Base-by-base conservation (phyloP, 306 rosid genomes). In the Lathyrus oleraceus region DNA sequence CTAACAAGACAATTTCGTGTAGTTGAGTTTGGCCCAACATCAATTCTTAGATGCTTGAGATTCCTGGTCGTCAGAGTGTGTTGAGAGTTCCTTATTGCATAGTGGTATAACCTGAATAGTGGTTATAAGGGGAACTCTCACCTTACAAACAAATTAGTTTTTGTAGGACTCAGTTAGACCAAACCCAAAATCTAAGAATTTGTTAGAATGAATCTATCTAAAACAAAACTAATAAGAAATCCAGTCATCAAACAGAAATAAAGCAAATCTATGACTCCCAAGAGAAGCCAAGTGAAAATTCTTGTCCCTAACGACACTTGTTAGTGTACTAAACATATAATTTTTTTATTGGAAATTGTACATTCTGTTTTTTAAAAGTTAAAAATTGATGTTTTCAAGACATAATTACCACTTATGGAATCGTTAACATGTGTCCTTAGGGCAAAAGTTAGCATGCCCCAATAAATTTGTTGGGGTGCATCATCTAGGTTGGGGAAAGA, bases 191-290 rank as follows among this genome's bases (percentile, higher is more conserved):
- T 23, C 15, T 54, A 54, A 54, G 35, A 54, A 5, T 51, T 40
- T 61, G 35, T 52, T 52, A 39, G 64, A 39, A 36, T 48, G 32
- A 59, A 59, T 36, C 25, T 38, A 45, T 42, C 36, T 6, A 14
- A 61, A 52, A 61, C 45, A 59, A 61, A 48, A 70, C 51, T 61
- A 60, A 23, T 20, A 23, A 38, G 59, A 59, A 47, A 59, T 20
- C 23, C 8, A 17, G 14, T 68, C 47, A 48, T 51, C 9, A 12
- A 48, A 48, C 32, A 12, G 53, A 74, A 65, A 47, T 23, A n/a
- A 45, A 35, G 21, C 10, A 69, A 60, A 61, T 25, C 28, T 60
- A 27, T 1, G 25, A 6, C 57, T 27, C 67, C 51, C 13, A 44
- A 56, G 49, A 44, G 60, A 20, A 10, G 73, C 49, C 40, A 16